Base-by-base conservation (phyloP, 2,329 filamentous ascomycete species). In the Fusarium sp. region DNA sequence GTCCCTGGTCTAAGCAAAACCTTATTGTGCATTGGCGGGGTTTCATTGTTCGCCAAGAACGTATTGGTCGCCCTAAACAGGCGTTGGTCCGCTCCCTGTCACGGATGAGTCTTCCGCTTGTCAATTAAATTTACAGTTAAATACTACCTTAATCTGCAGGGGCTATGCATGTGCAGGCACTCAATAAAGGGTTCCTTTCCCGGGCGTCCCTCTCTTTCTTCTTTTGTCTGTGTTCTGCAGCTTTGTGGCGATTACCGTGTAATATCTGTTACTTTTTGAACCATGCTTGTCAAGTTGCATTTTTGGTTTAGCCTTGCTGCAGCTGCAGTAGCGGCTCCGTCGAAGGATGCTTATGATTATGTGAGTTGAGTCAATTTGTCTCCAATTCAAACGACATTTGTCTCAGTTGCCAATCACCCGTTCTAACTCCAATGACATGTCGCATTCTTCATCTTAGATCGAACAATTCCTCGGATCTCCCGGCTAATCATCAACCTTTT, bases 251-350 rank as follows among this genome's bases (percentile, higher is more conserved):
- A 49, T 49, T 22, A 49, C n/a, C 46, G 46, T 49, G 46, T 29
- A 15, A 25, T 42, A 27, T 33, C n/a, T 47, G 53, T 46, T 17
- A 15, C 50, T 25, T 53, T 22, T n/a, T 31, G 10, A 12, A 41
- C 33, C 25, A 75, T 75, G 73, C 59, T 74, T 61, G 61, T 62
- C 46, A 63, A 65, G 50, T 65, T 55, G 56, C 64, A 65, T 63
- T 53, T 68, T 59, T 68, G 70, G 64, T 50, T 74, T 39, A 61
- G 58, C 35, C 63, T 68, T 62, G 56, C 64, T 52, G 68, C 70
- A 46, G 56, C 53, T 41, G 70, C 55, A 46, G 58, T 65, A n/a
- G 73, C 70, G 18, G 64, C 63, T 38, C 73, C 70, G 41, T 66
- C 68, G 49, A 62, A 54, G 36, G 39, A 55, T 25, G 22, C 58